Evolutionary conservation across 345 rosid genomes (phyloP), one percentile per base, ranked within the genome.

Genomic region (Euphorbia tirucalli): DNA sequence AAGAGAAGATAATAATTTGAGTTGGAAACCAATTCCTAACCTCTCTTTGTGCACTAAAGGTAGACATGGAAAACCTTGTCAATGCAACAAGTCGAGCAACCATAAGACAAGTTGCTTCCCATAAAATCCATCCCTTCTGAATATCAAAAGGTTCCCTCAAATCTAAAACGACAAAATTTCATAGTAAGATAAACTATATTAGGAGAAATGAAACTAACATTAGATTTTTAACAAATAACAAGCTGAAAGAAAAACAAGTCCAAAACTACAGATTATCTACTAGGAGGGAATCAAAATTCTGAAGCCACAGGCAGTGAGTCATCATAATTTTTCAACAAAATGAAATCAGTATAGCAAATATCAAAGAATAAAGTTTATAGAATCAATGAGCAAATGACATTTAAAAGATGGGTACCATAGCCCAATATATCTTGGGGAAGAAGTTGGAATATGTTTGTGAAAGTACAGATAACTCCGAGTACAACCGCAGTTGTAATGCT

Each of bases 371-470:
- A 61, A 31, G 19, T 31, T 9, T 5, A 60, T n/a, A n/a, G 41
- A 37, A 73, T 65, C 3, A 52, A 44, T 14, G 3, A 54, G 19
- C 6, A 55, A 27, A 57, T 41, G 46, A 44, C 56, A 27, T 44
- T 41, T 31, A 27, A 35, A 15, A 3, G 44, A 57, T 65, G 7
- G 74, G 52, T 89, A 94, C 96, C 97, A 77, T 89, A 90, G 75
- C 88, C 86, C 65, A 85, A 88, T 68, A 95, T 68, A 61, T 95
- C 97, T 69, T 84, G 79, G 74, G 97, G 92, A 83, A 89, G 89
- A 5, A 96, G 99, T 37, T 85, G 87, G 49, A 88, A 92, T 63
- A 89, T 81, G 70, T 83, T 87, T 39, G 89, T 81, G 79, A 89
- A 81, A n/a, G 83, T 79, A 77, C 69, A 94, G 64, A 94, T 71